Base-by-base conservation (phyloP, 2,329 filamentous ascomycete species). In the Xylaria sp. region DNA sequence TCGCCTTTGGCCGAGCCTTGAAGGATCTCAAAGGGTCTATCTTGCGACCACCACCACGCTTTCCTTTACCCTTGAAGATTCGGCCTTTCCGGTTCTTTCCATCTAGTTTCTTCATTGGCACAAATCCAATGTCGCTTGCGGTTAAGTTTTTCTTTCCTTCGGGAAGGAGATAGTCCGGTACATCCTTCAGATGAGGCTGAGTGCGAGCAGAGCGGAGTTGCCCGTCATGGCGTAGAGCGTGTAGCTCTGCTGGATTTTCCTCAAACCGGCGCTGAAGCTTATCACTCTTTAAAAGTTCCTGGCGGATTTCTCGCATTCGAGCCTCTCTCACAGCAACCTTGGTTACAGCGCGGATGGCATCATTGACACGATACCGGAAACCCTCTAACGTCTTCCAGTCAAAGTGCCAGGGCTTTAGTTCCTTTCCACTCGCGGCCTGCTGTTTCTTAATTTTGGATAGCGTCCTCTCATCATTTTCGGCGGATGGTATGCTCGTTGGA, bases 261-360 rank as follows among this genome's bases (percentile, higher is more conserved):
- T 98, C 96, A 77, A 98, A 99, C 84, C 98, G 94, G 61, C 94
- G 88, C 81, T 96, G 94, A 64, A 99, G 84, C 82, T 97, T 98
- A 78, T 98, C 95, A 73, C 92, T 95, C 83, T 97, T 97, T n/a
- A 72, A 44, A n/a, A 74, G 58, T 37, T 74, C 72, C 60, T 74
- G 72, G 3, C 72, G 70, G 52, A 74, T 67, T 60, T 74, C 72
- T 28, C 72, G 60, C 60, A 69, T 67, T 57, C 69, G 44, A 7
- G 72, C 72, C 60, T 74, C 72, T 23, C 72, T 68, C 6, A 99
- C 89, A 0, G 95, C 92, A 32, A 97, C 92, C 68, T 92, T 90
- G 10, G 96, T 99, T 2, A 99, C 94, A 0, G 94, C 91, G 71
- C 94, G 89, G 50, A 99, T 84, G 0, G 95, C 96, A 79, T 98